Base-by-base conservation (phyloP, 208 protist species). In the Leishmania lainsoni region DNA sequence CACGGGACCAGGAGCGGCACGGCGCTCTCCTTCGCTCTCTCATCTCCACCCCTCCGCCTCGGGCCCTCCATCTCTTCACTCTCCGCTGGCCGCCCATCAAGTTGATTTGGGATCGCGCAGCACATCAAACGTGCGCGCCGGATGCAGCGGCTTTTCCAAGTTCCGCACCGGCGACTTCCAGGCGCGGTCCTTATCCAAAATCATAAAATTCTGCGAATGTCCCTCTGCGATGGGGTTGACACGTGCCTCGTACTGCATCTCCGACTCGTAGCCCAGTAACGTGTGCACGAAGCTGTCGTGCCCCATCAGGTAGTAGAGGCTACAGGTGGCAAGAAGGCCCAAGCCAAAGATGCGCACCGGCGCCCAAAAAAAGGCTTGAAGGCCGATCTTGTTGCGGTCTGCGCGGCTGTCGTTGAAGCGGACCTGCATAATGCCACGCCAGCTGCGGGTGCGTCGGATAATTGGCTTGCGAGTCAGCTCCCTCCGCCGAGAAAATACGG, bases 341-440 rank as follows among this genome's bases (percentile, higher is more conserved):
- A 93, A 65, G 56, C 94, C 92, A 81, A 97, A 95, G 71, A 97
- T 84, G 68, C 94, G 91, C 66, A 92, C 22, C 10, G 94, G 94
- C 0, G 94, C 89, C 90, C 90, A 95, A 56, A 97, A 84, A 76
- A 93, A 88, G 6, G 91, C 89, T 65, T 97, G 93, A 10, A 75
- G 54, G 5, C 90, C 71, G 54, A 95, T 72, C 63, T 79, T 89
- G 58, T 91, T 91, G 69, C 91, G 88, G 75, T 97, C 93, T 5
- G 89, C 90, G 4, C 90, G 83, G 3, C 87, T 94, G 85, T 96
- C 93, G 83, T 97, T 89, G 72, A 93, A 96, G 76, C 95, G 92
- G 10, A 95, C 95, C 81, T 97, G 95, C 91, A 96, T 98, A 75
- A 97, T 91, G 29, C 95, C 95, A 10, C 95, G 90, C 93, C 95